Percentiles rank a stretch among this genome's conserved stretches.
phyloP scores from a whole-genome alignment of 768 basidiomycete species.

The Brasilioporus rufonigricans region DNA sequence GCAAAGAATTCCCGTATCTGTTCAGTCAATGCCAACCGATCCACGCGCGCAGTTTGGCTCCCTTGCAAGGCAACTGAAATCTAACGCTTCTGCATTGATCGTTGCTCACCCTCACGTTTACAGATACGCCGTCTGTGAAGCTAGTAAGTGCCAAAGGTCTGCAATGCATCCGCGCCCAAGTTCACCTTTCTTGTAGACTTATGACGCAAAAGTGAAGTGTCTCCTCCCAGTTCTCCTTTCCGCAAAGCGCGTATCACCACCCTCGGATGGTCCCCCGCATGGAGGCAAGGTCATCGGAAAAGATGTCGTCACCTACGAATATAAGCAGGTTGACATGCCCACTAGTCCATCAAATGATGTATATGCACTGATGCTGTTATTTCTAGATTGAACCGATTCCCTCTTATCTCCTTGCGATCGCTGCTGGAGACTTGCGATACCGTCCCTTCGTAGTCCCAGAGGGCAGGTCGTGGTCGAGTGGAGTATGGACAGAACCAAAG shows the following conservation, averaged over 20 bases:
- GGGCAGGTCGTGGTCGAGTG: constrained; percentile 75
- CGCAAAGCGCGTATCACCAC: constrained; percentile 76
- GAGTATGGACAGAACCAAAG: constrained; percentile 91
- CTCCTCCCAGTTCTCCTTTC: constrained; percentile 84
- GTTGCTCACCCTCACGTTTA: not conserved
- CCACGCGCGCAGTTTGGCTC: constrained; percentile 75
- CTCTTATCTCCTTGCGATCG: constrained; percentile 87
- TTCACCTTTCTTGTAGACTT: constrained; percentile 50
- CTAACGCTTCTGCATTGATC: not conserved
- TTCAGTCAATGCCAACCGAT: constrained; percentile 96
- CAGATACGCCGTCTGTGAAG: constrained; percentile 89
- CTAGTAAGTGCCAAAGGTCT: constrained; percentile 44
- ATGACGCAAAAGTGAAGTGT: constrained; percentile 71
- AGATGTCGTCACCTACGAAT: constrained; percentile 71
- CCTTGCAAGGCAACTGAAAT: constrained; percentile 61
- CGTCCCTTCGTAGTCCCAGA: constrained; percentile 55
- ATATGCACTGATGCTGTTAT: not conserved
- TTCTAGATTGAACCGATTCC: constrained; percentile 81
- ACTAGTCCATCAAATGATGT: not conserved
- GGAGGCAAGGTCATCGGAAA: constrained; percentile 72
- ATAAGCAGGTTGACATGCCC: constrained; percentile 61
- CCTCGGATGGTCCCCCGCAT: constrained; percentile 53
- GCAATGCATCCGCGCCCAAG: not conserved
- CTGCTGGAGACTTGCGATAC: constrained; percentile 79
- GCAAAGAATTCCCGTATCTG: constrained; percentile 81